Evolutionary conservation across 2,329 filamentous ascomycete species (phyloP).

Genomic region (Waltergamsia citrina): DNA sequence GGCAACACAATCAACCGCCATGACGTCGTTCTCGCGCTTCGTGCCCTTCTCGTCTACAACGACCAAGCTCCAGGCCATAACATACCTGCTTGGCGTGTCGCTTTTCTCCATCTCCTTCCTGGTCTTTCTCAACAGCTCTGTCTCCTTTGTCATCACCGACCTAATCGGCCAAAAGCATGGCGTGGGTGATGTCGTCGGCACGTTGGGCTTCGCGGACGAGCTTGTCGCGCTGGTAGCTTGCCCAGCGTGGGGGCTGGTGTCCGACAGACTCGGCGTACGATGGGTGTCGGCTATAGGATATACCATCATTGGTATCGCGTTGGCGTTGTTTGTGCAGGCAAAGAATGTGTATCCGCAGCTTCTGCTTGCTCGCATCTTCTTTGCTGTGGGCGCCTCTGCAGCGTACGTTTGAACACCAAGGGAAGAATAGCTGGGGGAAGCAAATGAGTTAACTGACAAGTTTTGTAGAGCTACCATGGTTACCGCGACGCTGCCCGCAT

Average conservation of each 20-base stretch:
- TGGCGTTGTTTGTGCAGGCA: constrained; percentile 78
- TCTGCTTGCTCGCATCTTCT: constrained; percentile 73
- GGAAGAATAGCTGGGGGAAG: not conserved
- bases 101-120: constrained; percentile 85
- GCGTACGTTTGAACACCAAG: constrained; percentile 39
- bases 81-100: constrained; percentile 73
- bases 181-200: constrained; percentile 75
- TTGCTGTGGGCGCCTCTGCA: constrained; percentile 87
- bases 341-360: constrained; percentile 82
- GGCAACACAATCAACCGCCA: constrained; percentile 8
- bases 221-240: constrained; percentile 73
- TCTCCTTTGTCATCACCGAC: constrained; percentile 80
- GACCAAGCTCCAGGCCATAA: constrained; percentile 53
- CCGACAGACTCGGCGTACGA: constrained; percentile 67
- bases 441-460: constrained; percentile 1
- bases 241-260: constrained; percentile 69
- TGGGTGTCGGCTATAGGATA: constrained; percentile 72
- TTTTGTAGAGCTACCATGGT: constrained; percentile 74
- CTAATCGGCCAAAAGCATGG: constrained; percentile 63
- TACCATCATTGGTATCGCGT: constrained; percentile 63
- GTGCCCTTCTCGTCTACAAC: constrained; percentile 51
- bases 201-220: constrained; percentile 78
- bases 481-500: constrained; percentile 77
- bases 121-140: constrained; percentile 77
- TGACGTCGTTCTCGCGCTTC: constrained; percentile 30